Percentiles rank a stretch among this genome's conserved stretches.
Conservation (phyloP, 192 early-diverging fungal genomes). For the Helicostylum pulchrum region DNA sequence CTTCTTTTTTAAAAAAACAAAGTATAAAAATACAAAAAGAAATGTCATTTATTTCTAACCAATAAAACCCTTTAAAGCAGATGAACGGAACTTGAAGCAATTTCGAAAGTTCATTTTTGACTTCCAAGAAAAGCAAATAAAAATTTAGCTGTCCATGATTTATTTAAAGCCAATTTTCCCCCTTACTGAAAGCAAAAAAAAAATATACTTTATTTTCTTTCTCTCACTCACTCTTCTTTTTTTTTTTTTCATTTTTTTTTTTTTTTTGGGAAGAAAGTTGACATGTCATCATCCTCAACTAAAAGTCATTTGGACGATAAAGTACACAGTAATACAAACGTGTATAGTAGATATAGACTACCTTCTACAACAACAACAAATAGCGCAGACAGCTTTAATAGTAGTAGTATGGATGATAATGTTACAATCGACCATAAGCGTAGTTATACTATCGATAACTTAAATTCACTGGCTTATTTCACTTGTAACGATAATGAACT, state of each 20-base stretch:
- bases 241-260: background rate
- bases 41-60: too few species aligned
- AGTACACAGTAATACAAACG: background rate
- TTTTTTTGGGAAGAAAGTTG: background rate
- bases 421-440: background rate
- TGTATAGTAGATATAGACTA: slow-evolving; percentile 9
- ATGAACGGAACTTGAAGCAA: too few species aligned
- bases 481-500: background rate
- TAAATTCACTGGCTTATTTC: background rate
- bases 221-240: background rate
- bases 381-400: background rate
- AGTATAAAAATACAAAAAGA: too few species aligned
- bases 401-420: background rate
- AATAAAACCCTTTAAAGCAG: too few species aligned
- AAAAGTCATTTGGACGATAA: too few species aligned
- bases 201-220: background rate
- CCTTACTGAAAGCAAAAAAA: background rate
- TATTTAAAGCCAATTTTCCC: background rate
- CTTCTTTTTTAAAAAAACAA: too few species aligned
- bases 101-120: too few species aligned
- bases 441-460: background rate
- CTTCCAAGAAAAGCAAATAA: background rate
- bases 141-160: background rate
- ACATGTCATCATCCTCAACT: background rate
- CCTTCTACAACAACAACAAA: background rate